phyloP scores from a whole-genome alignment of 2,329 filamentous ascomycete species.

The Madurella mycetomatis region DNA sequence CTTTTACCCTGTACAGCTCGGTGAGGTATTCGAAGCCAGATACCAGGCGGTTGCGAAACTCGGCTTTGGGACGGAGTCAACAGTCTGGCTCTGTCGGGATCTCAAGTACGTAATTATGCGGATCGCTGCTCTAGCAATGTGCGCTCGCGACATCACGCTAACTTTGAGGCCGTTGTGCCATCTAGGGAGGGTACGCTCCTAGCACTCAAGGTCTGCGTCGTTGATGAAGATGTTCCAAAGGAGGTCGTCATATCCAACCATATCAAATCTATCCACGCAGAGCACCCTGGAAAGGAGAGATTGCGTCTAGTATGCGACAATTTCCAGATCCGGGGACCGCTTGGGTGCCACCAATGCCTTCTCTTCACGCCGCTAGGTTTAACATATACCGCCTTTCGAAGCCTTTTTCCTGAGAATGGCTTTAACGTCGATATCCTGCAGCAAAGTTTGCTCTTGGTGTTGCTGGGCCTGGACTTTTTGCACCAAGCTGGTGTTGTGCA shows the following conservation, averaged over 20 bases:
- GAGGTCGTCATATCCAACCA: background rate
- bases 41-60: background rate
- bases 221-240: background rate
- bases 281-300: background rate
- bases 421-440: background rate
- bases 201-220: background rate
- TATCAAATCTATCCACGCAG: background rate
- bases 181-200: background rate
- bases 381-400: background rate
- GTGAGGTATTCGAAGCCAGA: background rate
- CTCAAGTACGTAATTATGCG: background rate
- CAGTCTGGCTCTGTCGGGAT: conserved; percentile 1
- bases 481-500: background rate
- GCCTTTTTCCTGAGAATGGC: background rate
- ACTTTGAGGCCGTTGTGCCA: too few relatives aligned
- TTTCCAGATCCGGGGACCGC: background rate
- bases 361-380: background rate
- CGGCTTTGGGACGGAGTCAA: background rate
- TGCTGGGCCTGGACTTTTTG: background rate
- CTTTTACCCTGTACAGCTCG: background rate
- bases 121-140: too few relatives aligned
- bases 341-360: background rate
- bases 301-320: background rate
- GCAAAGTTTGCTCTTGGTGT: background rate
- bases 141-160: too few relatives aligned